phyloP scores from a whole-genome alignment of 2,329 filamentous ascomycete genomes.

The Coniochaeta ligniaria region DNA sequence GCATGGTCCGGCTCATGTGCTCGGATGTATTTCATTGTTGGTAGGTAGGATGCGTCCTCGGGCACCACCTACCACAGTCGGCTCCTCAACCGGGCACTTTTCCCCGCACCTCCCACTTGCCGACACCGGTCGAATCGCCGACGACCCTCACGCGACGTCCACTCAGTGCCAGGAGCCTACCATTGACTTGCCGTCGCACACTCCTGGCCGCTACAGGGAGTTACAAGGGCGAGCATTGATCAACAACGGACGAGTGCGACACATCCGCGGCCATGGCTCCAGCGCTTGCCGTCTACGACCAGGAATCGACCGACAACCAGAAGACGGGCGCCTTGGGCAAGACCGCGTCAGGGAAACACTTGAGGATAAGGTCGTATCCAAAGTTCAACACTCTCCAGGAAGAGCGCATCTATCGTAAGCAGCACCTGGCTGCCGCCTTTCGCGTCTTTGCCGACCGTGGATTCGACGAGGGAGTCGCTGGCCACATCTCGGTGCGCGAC shows the following conservation, averaged over 20 bases:
- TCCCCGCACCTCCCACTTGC: no score
- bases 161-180: no score
- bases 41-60: no score
- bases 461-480: conserved; percentile 53
- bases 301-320: background rate
- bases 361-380: background rate
- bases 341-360: background rate
- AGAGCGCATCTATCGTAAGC: conserved; percentile 48
- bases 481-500: conserved; percentile 39
- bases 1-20: no score
- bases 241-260: background rate
- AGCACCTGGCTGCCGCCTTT: conserved; percentile 52
- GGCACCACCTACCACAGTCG: no score
- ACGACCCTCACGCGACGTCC: no score
- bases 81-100: no score
- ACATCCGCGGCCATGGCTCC: background rate
- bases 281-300: background rate
- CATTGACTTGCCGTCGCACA: no score
- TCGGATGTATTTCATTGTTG: no score
- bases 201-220: no score
- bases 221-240: no score
- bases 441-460: conserved; percentile 53
- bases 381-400: conserved; percentile 14
- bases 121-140: no score
- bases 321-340: background rate